These are phyloP conservation scores for Diplodia intermedia DNA, from an alignment of 2,329 filamentous ascomycete genomes.

Conservation along the genomic window DNA sequence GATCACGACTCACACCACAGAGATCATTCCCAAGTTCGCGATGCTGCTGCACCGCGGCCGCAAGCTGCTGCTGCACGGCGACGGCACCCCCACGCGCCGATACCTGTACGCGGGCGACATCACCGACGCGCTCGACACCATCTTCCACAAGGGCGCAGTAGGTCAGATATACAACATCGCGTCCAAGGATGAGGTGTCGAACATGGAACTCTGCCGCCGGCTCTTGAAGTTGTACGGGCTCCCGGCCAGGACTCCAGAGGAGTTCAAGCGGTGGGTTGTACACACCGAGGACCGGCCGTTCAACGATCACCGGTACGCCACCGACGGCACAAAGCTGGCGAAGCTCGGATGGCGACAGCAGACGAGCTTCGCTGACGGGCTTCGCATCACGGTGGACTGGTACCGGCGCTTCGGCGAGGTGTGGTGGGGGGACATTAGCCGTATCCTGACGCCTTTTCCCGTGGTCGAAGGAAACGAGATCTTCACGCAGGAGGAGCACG, in stretches of 20 bases:
- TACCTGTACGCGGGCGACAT: slow-evolving; percentile 83
- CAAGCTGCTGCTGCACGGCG: slow-evolving; percentile 76
- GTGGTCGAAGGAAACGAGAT: slow-evolving; percentile 50
- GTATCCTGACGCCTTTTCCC: slow-evolving; percentile 49
- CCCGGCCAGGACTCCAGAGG: slow-evolving; percentile 44
- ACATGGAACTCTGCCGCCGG: slow-evolving; percentile 70
- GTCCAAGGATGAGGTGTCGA: slow-evolving; percentile 78
- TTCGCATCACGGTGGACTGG: slow-evolving; percentile 49
- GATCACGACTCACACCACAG: slow-evolving; percentile 50
- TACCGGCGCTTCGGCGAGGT: slow-evolving; percentile 48
- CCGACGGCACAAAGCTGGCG: slow-evolving; percentile 48
- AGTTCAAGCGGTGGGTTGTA: slow-evolving; percentile 70
- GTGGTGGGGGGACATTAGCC: slow-evolving; percentile 52
- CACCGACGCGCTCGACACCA: slow-evolving; percentile 82
- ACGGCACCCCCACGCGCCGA: slow-evolving; percentile 74
- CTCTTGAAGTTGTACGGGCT: slow-evolving; percentile 70
- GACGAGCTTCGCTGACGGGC: slow-evolving; percentile 46
- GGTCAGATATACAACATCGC: slow-evolving; percentile 85
- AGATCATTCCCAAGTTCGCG: slow-evolving; percentile 84
- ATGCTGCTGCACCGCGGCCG: slow-evolving; percentile 71
- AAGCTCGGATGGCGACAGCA: slow-evolving; percentile 48
- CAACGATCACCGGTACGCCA: slow-evolving; percentile 50
- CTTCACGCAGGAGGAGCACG: slow-evolving; percentile 50
- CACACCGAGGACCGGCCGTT: slow-evolving; percentile 79
- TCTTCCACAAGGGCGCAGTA: slow-evolving; percentile 76